Conservation (phyloP, 768 basidiomycete genomes). For the Pleurotus djamor region DNA sequence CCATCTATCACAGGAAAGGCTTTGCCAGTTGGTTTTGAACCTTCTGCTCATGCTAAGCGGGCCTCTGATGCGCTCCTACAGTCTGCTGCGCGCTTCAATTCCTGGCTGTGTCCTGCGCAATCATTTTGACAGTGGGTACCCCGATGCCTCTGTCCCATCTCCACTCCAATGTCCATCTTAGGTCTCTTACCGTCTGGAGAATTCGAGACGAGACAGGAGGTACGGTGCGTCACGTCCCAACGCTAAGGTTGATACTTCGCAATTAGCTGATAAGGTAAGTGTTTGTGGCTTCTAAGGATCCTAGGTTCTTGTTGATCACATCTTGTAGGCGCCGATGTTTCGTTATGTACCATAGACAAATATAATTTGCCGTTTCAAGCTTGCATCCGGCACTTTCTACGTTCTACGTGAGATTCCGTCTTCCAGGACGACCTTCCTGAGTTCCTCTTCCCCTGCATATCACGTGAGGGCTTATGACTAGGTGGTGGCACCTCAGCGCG, state of each 20-base stretch:
- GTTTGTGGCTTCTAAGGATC: background rate
- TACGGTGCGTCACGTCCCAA: constrained; percentile 49
- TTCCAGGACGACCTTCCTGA: too few relatives aligned
- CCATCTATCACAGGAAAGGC: constrained; percentile 41
- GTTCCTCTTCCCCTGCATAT: too few relatives aligned
- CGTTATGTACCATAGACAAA: too few relatives aligned
- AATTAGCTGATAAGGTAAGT: constrained; percentile 64
- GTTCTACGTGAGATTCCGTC: too few relatives aligned
- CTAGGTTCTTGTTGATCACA: too few relatives aligned
- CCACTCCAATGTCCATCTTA: too few relatives aligned
- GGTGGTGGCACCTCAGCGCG: too few relatives aligned
- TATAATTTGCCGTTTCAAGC: too few relatives aligned
- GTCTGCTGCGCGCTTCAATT: constrained; percentile 52
- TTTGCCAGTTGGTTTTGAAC: constrained; percentile 43
- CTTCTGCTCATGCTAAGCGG: background rate
- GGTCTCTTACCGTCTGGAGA: constrained; percentile 66
- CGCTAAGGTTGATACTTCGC: constrained; percentile 56
- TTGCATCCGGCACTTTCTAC: too few relatives aligned
- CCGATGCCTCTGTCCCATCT: background rate
- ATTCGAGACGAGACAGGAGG: constrained; percentile 46
- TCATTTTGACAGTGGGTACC: constrained; percentile 51
- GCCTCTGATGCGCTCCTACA: constrained; percentile 10
- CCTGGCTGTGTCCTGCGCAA: constrained; percentile 50
- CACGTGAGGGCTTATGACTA: too few relatives aligned
- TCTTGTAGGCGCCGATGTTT: too few relatives aligned